Conservation (phyloP, 305 asterid species). For the Striga hermonthica region DNA sequence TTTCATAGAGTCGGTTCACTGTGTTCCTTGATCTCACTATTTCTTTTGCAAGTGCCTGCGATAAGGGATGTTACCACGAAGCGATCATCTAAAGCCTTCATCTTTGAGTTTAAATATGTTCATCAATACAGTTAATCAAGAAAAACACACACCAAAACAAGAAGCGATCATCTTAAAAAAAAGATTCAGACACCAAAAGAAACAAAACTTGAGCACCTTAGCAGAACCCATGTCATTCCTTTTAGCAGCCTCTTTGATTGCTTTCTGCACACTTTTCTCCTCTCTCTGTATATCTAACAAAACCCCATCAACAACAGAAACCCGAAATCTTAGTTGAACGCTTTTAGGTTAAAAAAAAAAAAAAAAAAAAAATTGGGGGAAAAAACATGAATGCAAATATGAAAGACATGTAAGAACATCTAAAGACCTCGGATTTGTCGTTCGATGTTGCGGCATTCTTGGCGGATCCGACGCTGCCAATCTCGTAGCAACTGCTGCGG, state of each 20-base stretch:
- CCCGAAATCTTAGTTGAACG: background rate
- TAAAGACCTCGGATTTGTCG: slow-evolving; percentile 82
- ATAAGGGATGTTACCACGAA: background rate
- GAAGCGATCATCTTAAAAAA: background rate
- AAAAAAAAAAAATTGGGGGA: background rate
- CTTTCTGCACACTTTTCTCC: slow-evolving; percentile 83
- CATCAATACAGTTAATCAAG: background rate
- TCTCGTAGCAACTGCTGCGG: slow-evolving; percentile 81
- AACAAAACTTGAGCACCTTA: slow-evolving; percentile 45
- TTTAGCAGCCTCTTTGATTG: slow-evolving; percentile 83
- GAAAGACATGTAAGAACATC: background rate
- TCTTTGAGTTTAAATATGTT: background rate
- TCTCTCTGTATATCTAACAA: slow-evolving; percentile 79
- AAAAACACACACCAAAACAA: background rate
- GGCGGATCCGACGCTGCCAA: slow-evolving; percentile 98
- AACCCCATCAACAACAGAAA: slow-evolving; percentile 25
- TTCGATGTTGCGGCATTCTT: slow-evolving; percentile 79
- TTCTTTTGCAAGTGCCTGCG: slow-evolving; percentile 78
- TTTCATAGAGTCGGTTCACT: slow-evolving; percentile 69
- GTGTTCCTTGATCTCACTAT: slow-evolving; percentile 66
- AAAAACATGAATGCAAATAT: background rate
- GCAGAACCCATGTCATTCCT: slow-evolving; percentile 92
- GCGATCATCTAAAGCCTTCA: background rate
- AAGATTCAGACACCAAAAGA: background rate
- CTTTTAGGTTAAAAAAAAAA: background rate